phyloP scores from a whole-genome alignment of 495 filamentous ascomycete genomes.

The Penicillium maclennaniae region DNA sequence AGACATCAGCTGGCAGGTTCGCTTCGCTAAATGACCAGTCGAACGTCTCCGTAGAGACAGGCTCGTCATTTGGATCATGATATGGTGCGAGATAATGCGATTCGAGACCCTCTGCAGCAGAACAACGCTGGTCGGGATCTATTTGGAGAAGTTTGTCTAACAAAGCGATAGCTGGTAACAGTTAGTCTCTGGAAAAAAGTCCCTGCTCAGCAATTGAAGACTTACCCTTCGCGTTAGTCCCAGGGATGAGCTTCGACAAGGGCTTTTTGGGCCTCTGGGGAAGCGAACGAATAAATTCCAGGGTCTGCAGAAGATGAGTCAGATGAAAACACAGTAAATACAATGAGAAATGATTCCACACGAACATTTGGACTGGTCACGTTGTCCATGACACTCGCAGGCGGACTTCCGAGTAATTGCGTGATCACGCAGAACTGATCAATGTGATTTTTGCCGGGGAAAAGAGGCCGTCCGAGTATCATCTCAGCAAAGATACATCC shows the following conservation, averaged over 20 bases:
- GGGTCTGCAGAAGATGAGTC: constrained; percentile 56
- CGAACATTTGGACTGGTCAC: constrained; percentile 95
- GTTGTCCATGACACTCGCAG: constrained; percentile 91
- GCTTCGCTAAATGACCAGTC: constrained; percentile 99
- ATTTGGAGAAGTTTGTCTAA: constrained; percentile 96
- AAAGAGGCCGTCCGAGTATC: constrained; percentile 92
- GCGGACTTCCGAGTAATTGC: constrained; percentile 88
- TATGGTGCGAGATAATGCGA: constrained; percentile 93
- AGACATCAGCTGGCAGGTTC: constrained; percentile 90
- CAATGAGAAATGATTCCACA: no score
- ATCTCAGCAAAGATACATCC: constrained; percentile 99
- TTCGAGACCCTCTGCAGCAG: constrained; percentile 72
- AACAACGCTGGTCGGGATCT: constrained; percentile 83
- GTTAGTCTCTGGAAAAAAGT: constrained; percentile 5
- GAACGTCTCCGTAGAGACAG: constrained; percentile 87
- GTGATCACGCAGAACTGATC: constrained; percentile 99
- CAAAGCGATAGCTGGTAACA: constrained; percentile 69
- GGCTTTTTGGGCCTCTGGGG: constrained; percentile 87
- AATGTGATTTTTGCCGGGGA: constrained; percentile 97
- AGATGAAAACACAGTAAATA: no score
- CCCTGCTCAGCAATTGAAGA: constrained; percentile 8
- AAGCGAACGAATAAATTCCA: constrained; percentile 92
- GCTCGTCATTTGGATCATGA: constrained; percentile 94
- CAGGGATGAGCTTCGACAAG: constrained; percentile 83
- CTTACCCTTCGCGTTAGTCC: constrained; percentile 74